These are phyloP conservation scores for Plasmodium blacklocki DNA, from an alignment of 169 alveolate species.

Conservation along the genomic window DNA sequence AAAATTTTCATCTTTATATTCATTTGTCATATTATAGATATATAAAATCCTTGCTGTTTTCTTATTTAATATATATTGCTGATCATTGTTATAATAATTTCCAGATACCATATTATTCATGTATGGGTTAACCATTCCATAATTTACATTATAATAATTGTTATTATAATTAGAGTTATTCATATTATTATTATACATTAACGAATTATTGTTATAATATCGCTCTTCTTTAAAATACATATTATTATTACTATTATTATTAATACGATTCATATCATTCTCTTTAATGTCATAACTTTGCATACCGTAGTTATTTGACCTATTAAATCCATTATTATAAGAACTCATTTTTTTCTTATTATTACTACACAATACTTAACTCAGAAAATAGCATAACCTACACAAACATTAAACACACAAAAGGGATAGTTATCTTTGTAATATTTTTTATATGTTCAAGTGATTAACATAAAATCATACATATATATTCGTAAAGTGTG, in stretches of 20 bases:
- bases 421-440: too few species aligned
- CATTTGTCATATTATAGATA: constrained; percentile 48
- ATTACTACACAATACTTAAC: neutral
- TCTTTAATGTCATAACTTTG: neutral
- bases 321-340: neutral
- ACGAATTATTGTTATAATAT: neutral
- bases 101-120: neutral
- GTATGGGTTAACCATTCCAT: constrained; percentile 8
- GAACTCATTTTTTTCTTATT: neutral
- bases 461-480: too few species aligned
- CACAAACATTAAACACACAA: too few species aligned
- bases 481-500: too few species aligned
- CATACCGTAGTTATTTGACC: neutral
- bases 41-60: constrained; percentile 57
- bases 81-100: constrained; percentile 15
- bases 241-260: constrained; percentile 3
- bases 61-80: constrained; percentile 44
- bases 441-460: too few species aligned
- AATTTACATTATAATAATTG: constrained; percentile 11
- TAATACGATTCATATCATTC: neutral
- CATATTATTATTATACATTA: neutral
- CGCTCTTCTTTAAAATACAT: neutral
- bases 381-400: too few species aligned
- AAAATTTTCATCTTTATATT: constrained; percentile 59
- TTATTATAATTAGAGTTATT: constrained; percentile 19